These are phyloP conservation scores for Dissoconium aciculare DNA, from an alignment of 2,329 filamentous ascomycete genomes.

Conservation along the genomic window DNA sequence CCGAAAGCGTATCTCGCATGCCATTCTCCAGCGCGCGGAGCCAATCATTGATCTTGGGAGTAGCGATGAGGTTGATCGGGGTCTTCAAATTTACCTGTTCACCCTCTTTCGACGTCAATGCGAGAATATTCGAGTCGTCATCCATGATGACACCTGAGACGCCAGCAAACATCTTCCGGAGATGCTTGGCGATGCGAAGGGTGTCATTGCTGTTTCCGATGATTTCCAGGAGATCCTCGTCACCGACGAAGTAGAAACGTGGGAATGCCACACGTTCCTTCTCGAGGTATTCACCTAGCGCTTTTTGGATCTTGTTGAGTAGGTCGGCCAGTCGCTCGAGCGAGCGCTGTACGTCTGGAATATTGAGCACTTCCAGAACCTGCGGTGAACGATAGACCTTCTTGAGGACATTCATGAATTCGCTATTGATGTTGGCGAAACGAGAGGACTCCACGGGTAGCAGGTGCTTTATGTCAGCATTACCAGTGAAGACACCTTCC, in stretches of 20 bases:
- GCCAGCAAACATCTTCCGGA: constrained; percentile 99
- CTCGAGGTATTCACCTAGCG: constrained; percentile 93
- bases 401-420: constrained; percentile 98
- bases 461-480: constrained; percentile 96
- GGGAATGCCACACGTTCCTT: constrained; percentile 95
- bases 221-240: constrained; percentile 95
- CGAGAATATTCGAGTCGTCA: constrained; percentile 76
- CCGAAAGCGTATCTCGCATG: constrained; percentile 89
- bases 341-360: constrained; percentile 89
- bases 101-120: constrained; percentile 89
- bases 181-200: constrained; percentile 88
- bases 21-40: constrained; percentile 78
- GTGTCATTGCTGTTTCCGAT: constrained; percentile 99
- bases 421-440: constrained; percentile 98
- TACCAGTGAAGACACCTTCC: constrained; percentile 96
- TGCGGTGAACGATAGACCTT: constrained; percentile 95
- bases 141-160: constrained; percentile 82
- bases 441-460: constrained; percentile 90
- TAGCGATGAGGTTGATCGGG: constrained; percentile 82
- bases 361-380: constrained; percentile 88
- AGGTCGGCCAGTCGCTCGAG: constrained; percentile 91
- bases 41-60: constrained; percentile 97
- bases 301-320: constrained; percentile 98
- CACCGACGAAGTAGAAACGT: constrained; percentile 97
- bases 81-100: constrained; percentile 78